These are phyloP conservation scores for Bassia scoparia DNA, from an alignment of 148 eudicot species.

Conservation along the genomic window DNA sequence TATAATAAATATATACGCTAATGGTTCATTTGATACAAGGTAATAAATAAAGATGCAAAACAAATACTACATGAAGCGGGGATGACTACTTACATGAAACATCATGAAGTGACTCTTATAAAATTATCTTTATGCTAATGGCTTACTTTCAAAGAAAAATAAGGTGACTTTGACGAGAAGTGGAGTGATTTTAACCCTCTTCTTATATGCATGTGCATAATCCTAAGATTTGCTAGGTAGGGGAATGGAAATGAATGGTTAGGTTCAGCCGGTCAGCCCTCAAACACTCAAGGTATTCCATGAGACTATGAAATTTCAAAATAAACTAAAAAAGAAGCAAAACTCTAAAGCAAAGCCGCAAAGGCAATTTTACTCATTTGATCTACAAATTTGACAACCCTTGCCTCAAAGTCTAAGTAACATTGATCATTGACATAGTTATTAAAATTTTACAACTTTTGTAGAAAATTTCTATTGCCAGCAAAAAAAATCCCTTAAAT, in stretches of 20 bases:
- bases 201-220: neutral
- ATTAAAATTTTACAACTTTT: neutral
- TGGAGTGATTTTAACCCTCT: neutral
- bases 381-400: neutral
- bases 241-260: neutral
- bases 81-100: neutral
- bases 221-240: neutral
- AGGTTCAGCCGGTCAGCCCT: too few species aligned
- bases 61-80: neutral
- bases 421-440: neutral
- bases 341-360: neutral
- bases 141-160: neutral
- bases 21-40: neutral
- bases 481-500: neutral
- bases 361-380: neutral
- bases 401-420: neutral
- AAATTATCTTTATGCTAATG: neutral
- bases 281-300: neutral
- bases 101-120: neutral
- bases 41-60: neutral
- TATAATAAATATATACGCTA: neutral
- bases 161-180: neutral
- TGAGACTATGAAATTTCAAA: neutral
- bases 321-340: neutral
- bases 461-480: conserved; percentile 1